Conservation (phyloP, 805 yeast genomes). For the Lachancea dasiensis region DNA sequence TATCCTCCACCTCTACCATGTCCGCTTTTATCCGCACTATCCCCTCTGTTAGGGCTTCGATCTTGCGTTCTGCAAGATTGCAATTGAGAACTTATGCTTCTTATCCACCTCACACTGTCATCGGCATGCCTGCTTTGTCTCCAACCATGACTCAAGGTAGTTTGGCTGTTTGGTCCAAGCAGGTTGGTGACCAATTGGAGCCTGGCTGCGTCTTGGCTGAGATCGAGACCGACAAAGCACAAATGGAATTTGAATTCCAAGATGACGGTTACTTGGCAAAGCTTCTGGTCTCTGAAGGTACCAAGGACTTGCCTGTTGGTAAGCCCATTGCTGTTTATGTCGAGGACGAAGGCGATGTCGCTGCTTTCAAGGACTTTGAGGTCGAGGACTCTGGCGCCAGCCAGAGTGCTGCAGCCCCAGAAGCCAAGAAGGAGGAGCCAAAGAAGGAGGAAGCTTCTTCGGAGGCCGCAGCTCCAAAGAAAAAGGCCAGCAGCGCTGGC, state of each 20-base stretch:
- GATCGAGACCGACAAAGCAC: constrained; percentile 96
- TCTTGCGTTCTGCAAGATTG: constrained; percentile 18
- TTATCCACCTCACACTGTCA: constrained; percentile 80
- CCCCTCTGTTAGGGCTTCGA: constrained; percentile 22
- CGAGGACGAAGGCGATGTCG: constrained; percentile 76
- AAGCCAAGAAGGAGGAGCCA: constrained; percentile 36
- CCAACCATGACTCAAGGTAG: constrained; percentile 99
- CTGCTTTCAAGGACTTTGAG: constrained; percentile 83
- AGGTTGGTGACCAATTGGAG: constrained; percentile 76
- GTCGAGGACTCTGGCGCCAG: constrained; percentile 51
- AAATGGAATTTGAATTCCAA: constrained; percentile 97
- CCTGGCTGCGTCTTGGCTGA: constrained; percentile 97
- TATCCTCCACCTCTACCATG: too few relatives aligned
- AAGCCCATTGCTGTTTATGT: constrained; percentile 96
- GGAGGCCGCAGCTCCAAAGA: constrained; percentile 13
- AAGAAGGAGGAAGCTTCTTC: constrained; percentile 31
- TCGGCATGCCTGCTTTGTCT: constrained; percentile 98
- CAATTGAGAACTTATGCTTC: constrained; percentile 34
- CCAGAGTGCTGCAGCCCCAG: constrained; percentile 32
- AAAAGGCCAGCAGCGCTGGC: constrained; percentile 26
- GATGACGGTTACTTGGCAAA: constrained; percentile 93
- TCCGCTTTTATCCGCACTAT: constrained; percentile 27
- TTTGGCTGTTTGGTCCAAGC: constrained; percentile 83
- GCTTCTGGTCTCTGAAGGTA: constrained; percentile 73
- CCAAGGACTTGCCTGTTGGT: constrained; percentile 89